Evolutionary conservation across 1,284 basidiomycete genomes (phyloP).

Genomic region (Irpex sp.): DNA sequence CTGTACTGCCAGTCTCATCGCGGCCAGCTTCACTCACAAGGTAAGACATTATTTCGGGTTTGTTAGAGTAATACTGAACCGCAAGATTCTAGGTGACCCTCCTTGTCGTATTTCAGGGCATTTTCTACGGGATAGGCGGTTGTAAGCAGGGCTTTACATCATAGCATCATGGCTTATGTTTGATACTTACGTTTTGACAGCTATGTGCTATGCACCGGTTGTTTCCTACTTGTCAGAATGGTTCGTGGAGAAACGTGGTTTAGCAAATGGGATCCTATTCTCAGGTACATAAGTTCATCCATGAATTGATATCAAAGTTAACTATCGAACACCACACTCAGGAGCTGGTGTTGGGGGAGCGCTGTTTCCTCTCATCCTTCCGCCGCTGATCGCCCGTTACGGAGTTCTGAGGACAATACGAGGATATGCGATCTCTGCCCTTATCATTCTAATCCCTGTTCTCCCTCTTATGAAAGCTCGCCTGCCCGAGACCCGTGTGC

Average conservation of each 20-base stretch:
- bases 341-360: constrained; percentile 34
- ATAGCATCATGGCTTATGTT: not conserved
- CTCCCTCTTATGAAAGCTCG: constrained; percentile 32
- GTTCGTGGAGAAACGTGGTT: constrained; percentile 28
- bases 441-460: constrained; percentile 21
- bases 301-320: not conserved
- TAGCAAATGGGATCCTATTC: constrained; percentile 31
- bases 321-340: constrained; percentile 6
- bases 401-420: constrained; percentile 28
- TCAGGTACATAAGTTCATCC: constrained; percentile 18
- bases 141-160: constrained; percentile 14
- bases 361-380: constrained; percentile 32
- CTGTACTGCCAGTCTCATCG: constrained; percentile 28
- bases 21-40: constrained; percentile 27
- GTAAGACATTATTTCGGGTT: not conserved
- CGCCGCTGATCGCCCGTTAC: constrained; percentile 24
- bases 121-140: constrained; percentile 29
- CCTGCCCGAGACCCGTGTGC: constrained; percentile 27
- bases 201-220: constrained; percentile 20
- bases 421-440: constrained; percentile 25
- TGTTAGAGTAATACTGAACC: constrained; percentile 8
- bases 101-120: constrained; percentile 27
- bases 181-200: constrained; percentile 1
- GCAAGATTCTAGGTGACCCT: constrained; percentile 23
- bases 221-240: constrained; percentile 30